Conservation (phyloP, 768 basidiomycete species). For the Termitomyces sp. region DNA sequence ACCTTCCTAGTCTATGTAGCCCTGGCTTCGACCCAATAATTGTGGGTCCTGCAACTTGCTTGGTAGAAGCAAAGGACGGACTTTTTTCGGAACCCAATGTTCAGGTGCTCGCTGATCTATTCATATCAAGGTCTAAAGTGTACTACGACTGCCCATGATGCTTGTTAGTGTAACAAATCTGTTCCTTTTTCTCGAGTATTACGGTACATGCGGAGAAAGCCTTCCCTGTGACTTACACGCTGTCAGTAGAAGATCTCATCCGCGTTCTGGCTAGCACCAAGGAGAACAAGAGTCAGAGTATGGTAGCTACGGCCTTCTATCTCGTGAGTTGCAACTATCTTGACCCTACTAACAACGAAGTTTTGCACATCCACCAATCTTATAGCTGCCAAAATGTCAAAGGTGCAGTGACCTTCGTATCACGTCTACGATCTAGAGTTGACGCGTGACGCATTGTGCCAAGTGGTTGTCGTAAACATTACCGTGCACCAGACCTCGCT, state of each 20-base stretch:
- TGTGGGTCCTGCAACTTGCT: neutral
- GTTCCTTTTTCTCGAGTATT: neutral
- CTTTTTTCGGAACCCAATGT: no score
- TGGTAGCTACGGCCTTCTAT: no score
- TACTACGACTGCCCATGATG: neutral
- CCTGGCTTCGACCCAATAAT: no score
- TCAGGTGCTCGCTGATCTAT: no score
- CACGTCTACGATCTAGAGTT: no score
- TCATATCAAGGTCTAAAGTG: no score
- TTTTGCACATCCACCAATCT: constrained; percentile 12
- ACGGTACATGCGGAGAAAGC: no score
- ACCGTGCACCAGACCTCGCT: constrained; percentile 12
- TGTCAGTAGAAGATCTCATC: constrained; percentile 8
- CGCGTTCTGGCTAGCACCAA: constrained; percentile 14
- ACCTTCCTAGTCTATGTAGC: no score
- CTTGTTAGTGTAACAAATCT: neutral
- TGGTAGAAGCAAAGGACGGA: no score
- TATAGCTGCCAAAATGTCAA: constrained; percentile 10
- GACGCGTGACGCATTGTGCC: neutral
- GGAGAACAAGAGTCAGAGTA: constrained; percentile 10
- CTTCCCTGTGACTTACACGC: neutral
- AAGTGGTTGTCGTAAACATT: constrained; percentile 14
- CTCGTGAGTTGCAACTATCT: constrained; percentile 14
- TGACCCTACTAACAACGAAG: constrained; percentile 11
- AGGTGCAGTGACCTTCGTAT: constrained; percentile 2